Conservation (phyloP, 345 rosid genomes). For the Angophora floribunda region DNA sequence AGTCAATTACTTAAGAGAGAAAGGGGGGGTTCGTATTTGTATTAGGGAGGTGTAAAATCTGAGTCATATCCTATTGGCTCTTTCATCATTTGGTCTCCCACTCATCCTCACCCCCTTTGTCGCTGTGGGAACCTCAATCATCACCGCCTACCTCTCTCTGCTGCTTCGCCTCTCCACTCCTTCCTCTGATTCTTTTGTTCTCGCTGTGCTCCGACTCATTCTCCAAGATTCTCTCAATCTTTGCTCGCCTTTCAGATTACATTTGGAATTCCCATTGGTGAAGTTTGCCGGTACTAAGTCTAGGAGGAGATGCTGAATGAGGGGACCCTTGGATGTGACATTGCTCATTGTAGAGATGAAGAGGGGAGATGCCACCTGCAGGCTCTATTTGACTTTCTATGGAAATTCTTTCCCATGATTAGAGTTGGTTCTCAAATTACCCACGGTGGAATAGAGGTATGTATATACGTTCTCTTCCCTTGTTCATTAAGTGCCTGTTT, state of each 20-base stretch:
- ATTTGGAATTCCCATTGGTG: not conserved
- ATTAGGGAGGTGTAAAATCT: no score
- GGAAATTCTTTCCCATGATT: not conserved
- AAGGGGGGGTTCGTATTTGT: no score
- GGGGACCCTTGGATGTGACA: not conserved
- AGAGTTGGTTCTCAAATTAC: not conserved
- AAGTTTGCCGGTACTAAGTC: not conserved
- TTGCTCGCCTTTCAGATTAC: no score
- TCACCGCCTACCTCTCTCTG: no score
- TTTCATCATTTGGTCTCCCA: no score
- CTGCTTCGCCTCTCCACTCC: no score
- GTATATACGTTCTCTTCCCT: not conserved
- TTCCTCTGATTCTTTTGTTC: no score
- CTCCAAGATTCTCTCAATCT: not conserved
- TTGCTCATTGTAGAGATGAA: not conserved
- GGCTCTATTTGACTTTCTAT: not conserved
- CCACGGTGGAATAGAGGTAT: not conserved
- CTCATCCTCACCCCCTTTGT: no score
- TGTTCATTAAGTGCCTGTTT: not conserved
- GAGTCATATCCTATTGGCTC: no score
- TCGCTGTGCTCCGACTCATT: not conserved
- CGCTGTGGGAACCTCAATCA: no score
- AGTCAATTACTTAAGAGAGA: no score
- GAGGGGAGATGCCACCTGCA: not conserved
- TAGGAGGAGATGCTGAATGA: not conserved